Base-by-base conservation (phyloP, 2,329 filamentous ascomycete species). In the Neofusicoccum cordaticola region DNA sequence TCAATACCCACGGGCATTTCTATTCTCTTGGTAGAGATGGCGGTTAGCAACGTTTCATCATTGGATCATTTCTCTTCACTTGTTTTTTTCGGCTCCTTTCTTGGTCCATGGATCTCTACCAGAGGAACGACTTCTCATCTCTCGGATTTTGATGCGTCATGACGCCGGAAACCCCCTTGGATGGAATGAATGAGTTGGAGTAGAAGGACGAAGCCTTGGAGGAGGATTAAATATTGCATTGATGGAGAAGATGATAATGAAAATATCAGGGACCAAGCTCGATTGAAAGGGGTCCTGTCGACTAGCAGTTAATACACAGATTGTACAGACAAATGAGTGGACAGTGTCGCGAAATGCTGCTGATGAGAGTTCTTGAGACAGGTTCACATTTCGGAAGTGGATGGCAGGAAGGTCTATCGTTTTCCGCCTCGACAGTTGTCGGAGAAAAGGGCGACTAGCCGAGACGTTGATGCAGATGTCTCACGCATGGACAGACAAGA, bases 1-100 rank as follows among this genome's bases (percentile, higher is more conserved):
- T n/a, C 15, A 60, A 60, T 60, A 60, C 56, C 56, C 56, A 60
- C 31, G 22, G 39, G 31, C 41, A 60, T 37, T 35, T 37, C 17
- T 60, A 19, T 35, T 27, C 27, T 15, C 4, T n/a, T 34, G 22
- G 17, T 60, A 60, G 56, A 60, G 31, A n/a, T 47, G 41, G 39
- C 11, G 42, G 17, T n/a, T 31, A 39, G 1, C 56, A 37, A 44
- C 34, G 5, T 39, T 35, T 45, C 15, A 2, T 13, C 15, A 7
- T 31, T 34, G 8, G 47, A n/a, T 7, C 39, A 11, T 45, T 53
- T 9, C 9, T 37, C 22, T 27, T 35, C 31, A 7, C 12, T 13
- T 17, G 9, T 8, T 27, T 31, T 9, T 47, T 60, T 19, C 9
- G 42, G 42, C 42, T 44, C 8, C n/a, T 7, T 37, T 13, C 27